These are phyloP conservation scores for Pseudopyricularia cyperi DNA, from an alignment of 2,329 filamentous ascomycete genomes.

Conservation along the genomic window DNA sequence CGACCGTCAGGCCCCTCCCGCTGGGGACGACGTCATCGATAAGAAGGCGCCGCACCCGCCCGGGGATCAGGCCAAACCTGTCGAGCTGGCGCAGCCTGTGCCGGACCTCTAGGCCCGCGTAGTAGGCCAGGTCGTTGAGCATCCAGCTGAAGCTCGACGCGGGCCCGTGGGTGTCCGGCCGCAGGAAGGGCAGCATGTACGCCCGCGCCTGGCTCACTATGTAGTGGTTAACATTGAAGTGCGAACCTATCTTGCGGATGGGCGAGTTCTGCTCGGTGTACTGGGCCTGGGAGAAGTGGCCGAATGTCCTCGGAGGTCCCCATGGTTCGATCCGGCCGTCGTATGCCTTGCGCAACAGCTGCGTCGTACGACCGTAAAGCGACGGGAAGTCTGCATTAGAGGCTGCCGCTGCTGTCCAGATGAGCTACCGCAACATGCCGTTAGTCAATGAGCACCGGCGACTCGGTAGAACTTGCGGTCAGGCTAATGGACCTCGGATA, in stretches of 20 bases:
- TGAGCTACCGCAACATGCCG: conserved; percentile 36
- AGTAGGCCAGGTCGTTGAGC: conserved; percentile 22
- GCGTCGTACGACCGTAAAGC: conserved; percentile 49
- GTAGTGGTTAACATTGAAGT: conserved; percentile 92
- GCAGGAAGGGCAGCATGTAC: conserved; percentile 76
- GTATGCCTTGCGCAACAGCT: conserved; percentile 57
- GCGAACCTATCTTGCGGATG: conserved; percentile 60
- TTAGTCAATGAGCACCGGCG: not conserved
- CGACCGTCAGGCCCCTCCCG: conserved; percentile 49
- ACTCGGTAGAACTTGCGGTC: too few species aligned
- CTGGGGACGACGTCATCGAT: conserved; percentile 67
- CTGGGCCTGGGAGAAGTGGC: conserved; percentile 53
- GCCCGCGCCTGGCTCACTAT: conserved; percentile 87
- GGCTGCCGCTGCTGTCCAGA: conserved; percentile 67
- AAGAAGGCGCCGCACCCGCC: conserved; percentile 58
- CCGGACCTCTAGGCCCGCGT: conserved; percentile 48
- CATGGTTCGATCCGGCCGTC: conserved; percentile 62
- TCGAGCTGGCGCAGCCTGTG: conserved; percentile 73
- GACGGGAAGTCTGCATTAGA: conserved; percentile 58
- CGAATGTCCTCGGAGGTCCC: conserved; percentile 51
- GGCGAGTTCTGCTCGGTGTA: conserved; percentile 53
- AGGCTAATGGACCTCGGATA: too few species aligned
- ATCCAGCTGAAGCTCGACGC: conserved; percentile 53
- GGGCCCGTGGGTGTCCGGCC: conserved; percentile 67
- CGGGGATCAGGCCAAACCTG: conserved; percentile 58